Percentiles rank a stretch among this genome's conserved stretches.
phyloP scores from a whole-genome alignment of 345 rosid genomes.

The Eutrema japonicum region DNA sequence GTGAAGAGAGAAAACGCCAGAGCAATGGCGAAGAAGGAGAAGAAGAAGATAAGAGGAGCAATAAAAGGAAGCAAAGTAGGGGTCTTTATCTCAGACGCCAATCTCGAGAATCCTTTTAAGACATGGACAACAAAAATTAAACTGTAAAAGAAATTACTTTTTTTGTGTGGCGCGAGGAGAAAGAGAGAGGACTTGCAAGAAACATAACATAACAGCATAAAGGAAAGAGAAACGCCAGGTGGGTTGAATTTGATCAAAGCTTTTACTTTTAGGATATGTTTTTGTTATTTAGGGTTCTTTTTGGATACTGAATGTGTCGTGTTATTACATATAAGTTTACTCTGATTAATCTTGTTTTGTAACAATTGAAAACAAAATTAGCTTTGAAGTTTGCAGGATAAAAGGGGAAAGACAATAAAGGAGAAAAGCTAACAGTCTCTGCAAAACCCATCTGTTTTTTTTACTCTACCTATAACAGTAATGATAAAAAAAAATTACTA shows the following conservation, averaged over 20 bases:
- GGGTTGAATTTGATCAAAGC: conserved; percentile 30
- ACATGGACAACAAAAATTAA: conserved; percentile 1
- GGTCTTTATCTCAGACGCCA: conserved; percentile 48
- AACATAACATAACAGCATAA: conserved; percentile 18
- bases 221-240: conserved; percentile 27
- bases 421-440: conserved; percentile 44
- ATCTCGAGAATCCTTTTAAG: conserved; percentile 52
- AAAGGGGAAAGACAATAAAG: conserved; percentile 43
- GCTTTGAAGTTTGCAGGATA: conserved; percentile 11
- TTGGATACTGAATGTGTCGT: not conserved
- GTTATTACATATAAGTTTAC: too few species aligned
- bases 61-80: conserved; percentile 23
- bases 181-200: conserved; percentile 19
- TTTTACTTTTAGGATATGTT: conserved; percentile 24
- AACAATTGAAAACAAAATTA: not conserved
- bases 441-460: conserved; percentile 42
- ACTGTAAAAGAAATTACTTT: conserved; percentile 29
- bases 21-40: conserved; percentile 38
- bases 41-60: conserved; percentile 28
- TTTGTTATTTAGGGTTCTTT: not conserved
- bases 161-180: conserved; percentile 21
- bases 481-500: conserved; percentile 18
- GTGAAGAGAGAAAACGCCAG: conserved; percentile 31
- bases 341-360: not conserved
- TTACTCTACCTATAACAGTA: conserved; percentile 39